These are phyloP conservation scores for Lasiosphaeria hispida DNA, from an alignment of 495 filamentous ascomycete species.

Conservation along the genomic window DNA sequence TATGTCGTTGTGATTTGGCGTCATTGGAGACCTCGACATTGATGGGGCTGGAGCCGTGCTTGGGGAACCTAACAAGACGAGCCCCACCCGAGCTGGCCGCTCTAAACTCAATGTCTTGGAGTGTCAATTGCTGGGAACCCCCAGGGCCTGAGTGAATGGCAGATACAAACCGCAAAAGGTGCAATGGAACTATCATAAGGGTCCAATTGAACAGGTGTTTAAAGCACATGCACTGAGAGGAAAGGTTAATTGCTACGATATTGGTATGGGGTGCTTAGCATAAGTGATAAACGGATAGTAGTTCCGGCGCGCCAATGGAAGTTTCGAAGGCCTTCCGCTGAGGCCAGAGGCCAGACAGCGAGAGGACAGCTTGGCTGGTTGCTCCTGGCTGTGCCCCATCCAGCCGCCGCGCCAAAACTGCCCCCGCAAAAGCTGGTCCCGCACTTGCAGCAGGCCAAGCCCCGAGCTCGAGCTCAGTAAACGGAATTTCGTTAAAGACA, in stretches of 20 bases:
- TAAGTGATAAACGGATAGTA: conserved; percentile 14
- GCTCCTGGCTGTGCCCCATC: conserved; percentile 4
- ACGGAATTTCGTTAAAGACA: conserved; percentile 29
- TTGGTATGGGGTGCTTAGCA: conserved; percentile 7
- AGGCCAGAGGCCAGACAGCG: conserved; percentile 16
- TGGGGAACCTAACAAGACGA: too few relatives aligned
- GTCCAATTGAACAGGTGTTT: not conserved
- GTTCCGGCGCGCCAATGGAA: conserved; percentile 19
- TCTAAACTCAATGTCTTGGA: too few relatives aligned
- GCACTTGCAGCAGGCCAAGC: conserved; percentile 14
- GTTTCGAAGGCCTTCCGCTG: conserved; percentile 29
- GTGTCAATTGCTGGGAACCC: too few relatives aligned
- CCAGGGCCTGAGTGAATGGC: too few relatives aligned
- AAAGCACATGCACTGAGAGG: not conserved
- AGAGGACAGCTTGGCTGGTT: conserved; percentile 15
- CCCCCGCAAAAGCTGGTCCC: conserved; percentile 25
- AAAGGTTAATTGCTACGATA: not conserved
- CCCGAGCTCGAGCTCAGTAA: conserved; percentile 21
- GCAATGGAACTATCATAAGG: not conserved
- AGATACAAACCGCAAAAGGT: too few relatives aligned
- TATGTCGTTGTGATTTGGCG: too few relatives aligned
- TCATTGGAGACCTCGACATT: too few relatives aligned
- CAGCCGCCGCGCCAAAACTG: conserved; percentile 16
- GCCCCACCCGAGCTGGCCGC: not conserved
- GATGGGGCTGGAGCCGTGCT: too few relatives aligned